Conservation (phyloP, 352 stramenopile species). For the Phytophthora pluvialis region DNA sequence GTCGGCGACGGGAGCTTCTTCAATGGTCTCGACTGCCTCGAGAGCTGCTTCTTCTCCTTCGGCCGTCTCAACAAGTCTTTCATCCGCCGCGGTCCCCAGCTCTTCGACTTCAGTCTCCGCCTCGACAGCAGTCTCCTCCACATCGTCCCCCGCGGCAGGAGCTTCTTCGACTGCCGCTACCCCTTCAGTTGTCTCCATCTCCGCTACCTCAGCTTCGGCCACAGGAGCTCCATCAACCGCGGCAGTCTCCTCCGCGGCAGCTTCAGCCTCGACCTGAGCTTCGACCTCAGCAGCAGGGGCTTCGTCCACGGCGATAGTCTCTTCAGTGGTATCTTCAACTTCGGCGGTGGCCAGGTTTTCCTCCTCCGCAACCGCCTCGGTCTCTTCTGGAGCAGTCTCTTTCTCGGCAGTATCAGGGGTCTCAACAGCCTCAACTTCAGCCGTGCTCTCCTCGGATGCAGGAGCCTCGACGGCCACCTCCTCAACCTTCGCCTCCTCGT, state of each 20-base stretch:
- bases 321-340: not conserved
- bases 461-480: no score
- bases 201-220: not conserved
- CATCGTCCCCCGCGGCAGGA: not conserved
- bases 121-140: constrained; percentile 9
- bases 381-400: no score
- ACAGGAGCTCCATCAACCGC: no score
- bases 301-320: not conserved
- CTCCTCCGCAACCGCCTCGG: not conserved
- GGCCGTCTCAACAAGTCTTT: not conserved
- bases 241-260: constrained; percentile 2
- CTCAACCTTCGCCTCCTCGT: constrained; percentile 3
- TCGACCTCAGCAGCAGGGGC: no score
- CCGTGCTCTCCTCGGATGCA: not conserved
- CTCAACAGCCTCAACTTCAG: not conserved
- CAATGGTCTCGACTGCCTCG: not conserved
- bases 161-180: constrained; percentile 1
- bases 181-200: constrained; percentile 8
- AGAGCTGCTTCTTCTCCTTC: constrained; percentile 6
- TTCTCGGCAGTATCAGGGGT: no score
- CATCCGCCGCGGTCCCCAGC: not conserved
- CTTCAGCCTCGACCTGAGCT: not conserved
- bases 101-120: constrained; percentile 5
- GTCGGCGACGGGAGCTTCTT: not conserved
- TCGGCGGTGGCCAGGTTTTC: not conserved